phyloP scores from a whole-genome alignment of 2,329 filamentous ascomycete species.

The Coniochaeta pulveracea region DNA sequence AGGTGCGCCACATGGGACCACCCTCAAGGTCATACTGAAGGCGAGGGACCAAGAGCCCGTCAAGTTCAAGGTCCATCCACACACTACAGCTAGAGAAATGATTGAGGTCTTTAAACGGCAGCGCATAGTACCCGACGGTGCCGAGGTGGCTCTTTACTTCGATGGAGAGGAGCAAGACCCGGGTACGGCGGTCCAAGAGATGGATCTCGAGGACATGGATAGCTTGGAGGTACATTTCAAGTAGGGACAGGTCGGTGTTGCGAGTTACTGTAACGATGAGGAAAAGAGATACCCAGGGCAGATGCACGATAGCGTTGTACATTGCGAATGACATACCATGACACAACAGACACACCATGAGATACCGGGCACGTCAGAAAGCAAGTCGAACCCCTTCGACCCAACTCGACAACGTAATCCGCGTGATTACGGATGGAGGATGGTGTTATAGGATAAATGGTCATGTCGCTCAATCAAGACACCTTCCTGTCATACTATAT shows the following conservation, averaged over 20 bases:
- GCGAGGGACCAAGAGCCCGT: constrained; percentile 37
- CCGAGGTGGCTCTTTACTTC: constrained; percentile 52
- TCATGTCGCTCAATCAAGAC: no score
- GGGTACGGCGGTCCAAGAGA: constrained; percentile 46
- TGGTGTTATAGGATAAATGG: no score
- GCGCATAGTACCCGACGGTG: constrained; percentile 36
- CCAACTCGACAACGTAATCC: no score
- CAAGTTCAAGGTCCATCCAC: constrained; percentile 37
- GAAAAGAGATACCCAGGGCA: no score
- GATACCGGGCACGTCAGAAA: no score
- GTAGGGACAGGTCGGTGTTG: constrained; percentile 17
- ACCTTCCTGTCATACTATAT: no score
- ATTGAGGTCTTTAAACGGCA: constrained; percentile 48
- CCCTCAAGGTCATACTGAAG: constrained; percentile 33
- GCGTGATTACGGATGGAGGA: no score
- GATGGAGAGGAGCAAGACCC: constrained; percentile 64
- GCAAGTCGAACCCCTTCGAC: no score
- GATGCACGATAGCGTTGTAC: no score
- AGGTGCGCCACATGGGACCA: not conserved
- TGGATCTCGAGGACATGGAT: constrained; percentile 66
- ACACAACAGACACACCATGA: no score
- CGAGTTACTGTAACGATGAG: no score
- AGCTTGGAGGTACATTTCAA: constrained; percentile 62
- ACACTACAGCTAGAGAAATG: constrained; percentile 51
- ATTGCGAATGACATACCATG: no score